These are phyloP conservation scores for Talaromyces liani DNA, from an alignment of 495 filamentous ascomycete genomes.

Conservation along the genomic window DNA sequence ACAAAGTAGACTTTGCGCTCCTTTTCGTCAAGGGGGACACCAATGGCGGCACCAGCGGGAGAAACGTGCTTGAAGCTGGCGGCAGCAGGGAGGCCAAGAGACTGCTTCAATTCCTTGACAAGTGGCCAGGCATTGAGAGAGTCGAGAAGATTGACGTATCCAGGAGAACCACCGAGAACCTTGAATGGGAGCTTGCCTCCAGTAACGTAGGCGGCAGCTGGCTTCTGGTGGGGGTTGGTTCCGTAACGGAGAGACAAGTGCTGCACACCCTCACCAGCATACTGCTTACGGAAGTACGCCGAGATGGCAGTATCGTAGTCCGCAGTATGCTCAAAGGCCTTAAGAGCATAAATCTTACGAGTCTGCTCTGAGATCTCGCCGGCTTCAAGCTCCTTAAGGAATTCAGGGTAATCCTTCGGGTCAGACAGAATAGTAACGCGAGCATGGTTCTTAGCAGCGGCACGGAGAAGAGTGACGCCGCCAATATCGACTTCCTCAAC, in stretches of 20 bases:
- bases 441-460: slow-evolving; percentile 94
- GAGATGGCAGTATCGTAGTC: slow-evolving; percentile 93
- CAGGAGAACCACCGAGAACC: slow-evolving; percentile 85
- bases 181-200: slow-evolving; percentile 83
- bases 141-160: slow-evolving; percentile 95
- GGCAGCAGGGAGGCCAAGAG: slow-evolving; percentile 81
- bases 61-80: slow-evolving; percentile 99
- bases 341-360: slow-evolving; percentile 82
- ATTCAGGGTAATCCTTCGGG: slow-evolving; percentile 86
- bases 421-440: slow-evolving; percentile 94
- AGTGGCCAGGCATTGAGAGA: slow-evolving; percentile 94
- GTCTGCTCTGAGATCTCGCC: slow-evolving; percentile 78
- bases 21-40: slow-evolving; percentile 70
- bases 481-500: slow-evolving; percentile 99
- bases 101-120: slow-evolving; percentile 90
- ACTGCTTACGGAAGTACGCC: slow-evolving; percentile 95
- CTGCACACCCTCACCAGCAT: slow-evolving; percentile 76
- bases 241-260: slow-evolving; percentile 87
- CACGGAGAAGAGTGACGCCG: slow-evolving; percentile 90
- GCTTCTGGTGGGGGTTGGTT: slow-evolving; percentile 96
- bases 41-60: slow-evolving; percentile 91
- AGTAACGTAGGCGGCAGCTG: slow-evolving; percentile 72
- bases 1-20: slow-evolving; percentile 98
- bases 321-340: slow-evolving; percentile 98
- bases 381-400: slow-evolving; percentile 79